Conservation (phyloP, 306 rosid genomes). For the Sindora glabra region DNA sequence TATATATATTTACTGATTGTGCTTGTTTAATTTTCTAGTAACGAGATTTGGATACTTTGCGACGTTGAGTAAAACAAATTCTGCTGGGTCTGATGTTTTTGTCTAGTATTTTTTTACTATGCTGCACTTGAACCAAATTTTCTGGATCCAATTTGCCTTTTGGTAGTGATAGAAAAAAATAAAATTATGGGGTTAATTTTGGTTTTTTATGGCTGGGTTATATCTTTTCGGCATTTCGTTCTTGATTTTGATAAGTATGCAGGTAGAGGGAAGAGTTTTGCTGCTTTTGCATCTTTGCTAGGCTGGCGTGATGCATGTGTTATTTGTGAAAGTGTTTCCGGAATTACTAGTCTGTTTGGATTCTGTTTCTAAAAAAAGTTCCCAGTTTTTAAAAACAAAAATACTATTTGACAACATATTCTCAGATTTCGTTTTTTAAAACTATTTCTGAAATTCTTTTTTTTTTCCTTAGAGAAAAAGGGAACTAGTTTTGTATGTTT, state of each 20-base stretch:
- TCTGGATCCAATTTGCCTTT: not conserved
- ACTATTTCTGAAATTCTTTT: no score
- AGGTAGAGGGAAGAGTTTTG: not conserved
- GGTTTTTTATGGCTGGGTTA: not conserved
- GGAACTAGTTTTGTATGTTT: no score
- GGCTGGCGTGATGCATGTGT: not conserved
- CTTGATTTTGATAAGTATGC: not conserved
- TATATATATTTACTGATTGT: not conserved
- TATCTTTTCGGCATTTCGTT: not conserved
- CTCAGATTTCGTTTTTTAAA: no score
- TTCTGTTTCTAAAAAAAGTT: not conserved
- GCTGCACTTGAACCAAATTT: not conserved
- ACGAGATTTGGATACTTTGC: slow-evolving; percentile 19
- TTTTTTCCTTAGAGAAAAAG: no score
- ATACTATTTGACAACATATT: no score
- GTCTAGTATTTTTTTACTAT: no score
- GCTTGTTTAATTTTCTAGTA: slow-evolving; percentile 4
- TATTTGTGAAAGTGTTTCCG: no score
- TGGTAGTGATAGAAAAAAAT: not conserved
- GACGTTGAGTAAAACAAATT: not conserved
- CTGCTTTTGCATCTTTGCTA: not conserved
- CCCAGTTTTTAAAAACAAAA: no score
- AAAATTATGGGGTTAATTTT: not conserved
- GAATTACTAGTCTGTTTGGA: not conserved
- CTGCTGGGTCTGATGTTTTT: no score